These are phyloP conservation scores for Alnus rubra DNA, from an alignment of 306 rosid species.

Conservation along the genomic window DNA sequence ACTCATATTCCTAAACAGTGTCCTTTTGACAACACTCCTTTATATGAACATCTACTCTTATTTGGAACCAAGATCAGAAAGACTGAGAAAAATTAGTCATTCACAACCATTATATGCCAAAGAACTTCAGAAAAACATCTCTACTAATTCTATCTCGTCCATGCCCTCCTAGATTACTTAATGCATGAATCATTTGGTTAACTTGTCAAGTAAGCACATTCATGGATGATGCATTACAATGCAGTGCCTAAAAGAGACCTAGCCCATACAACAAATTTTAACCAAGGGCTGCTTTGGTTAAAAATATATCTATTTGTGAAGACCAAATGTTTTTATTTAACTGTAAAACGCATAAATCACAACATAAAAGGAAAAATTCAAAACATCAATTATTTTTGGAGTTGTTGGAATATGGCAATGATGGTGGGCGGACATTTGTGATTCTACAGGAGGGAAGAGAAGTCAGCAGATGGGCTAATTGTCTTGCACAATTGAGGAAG, in stretches of 20 bases:
- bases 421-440: too few relatives aligned
- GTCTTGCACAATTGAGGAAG: too few relatives aligned
- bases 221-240: neutral
- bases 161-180: neutral
- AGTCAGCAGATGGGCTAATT: too few relatives aligned
- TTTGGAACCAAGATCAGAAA: neutral
- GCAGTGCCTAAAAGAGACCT: neutral
- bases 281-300: neutral
- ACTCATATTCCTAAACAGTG: neutral
- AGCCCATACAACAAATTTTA: neutral
- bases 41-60: neutral
- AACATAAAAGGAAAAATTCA: too few relatives aligned
- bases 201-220: neutral
- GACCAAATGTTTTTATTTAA: neutral
- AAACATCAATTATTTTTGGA: too few relatives aligned
- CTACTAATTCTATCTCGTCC: neutral
- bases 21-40: neutral
- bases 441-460: too few relatives aligned
- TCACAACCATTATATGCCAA: neutral
- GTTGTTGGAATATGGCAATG: too few relatives aligned
- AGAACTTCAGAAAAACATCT: neutral
- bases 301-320: neutral
- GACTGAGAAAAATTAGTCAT: too few relatives aligned
- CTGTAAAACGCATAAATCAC: neutral
- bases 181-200: neutral